A percentile compares a stretch with the other conserved stretches of the same genome.
These are phyloP conservation scores for Metschnikowia sp. DNA, from an alignment of 805 yeast species.

Conservation along the genomic window DNA sequence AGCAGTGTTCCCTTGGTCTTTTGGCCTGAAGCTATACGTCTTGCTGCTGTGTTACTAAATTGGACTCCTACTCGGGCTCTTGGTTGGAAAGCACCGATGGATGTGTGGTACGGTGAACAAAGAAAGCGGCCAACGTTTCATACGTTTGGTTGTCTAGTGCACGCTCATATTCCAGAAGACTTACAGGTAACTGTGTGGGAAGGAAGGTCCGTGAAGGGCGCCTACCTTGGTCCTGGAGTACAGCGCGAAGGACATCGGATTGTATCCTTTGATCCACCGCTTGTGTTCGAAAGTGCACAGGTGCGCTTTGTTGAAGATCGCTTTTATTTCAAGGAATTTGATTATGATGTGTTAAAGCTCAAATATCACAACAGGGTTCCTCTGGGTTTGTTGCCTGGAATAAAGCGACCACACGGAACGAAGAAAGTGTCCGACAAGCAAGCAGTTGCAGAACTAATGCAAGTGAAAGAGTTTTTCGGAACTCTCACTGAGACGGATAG, in stretches of 20 bases:
- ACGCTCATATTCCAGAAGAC: not conserved
- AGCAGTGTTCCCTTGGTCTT: not conserved
- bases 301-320: not conserved
- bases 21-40: not conserved
- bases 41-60: not conserved
- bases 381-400: no score
- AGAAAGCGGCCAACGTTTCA: not conserved
- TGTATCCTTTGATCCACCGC: not conserved
- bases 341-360: no score
- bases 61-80: not conserved
- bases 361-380: no score
- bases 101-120: not conserved
- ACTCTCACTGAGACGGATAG: no score
- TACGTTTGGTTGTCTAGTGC: not conserved
- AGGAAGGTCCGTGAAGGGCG: not conserved
- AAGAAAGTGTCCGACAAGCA: no score
- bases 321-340: no score
- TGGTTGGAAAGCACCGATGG: not conserved
- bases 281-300: not conserved
- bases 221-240: not conserved
- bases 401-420: no score
- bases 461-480: no score
- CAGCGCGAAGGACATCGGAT: not conserved
- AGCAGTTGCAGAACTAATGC: no score
- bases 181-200: not conserved